Percentiles rank a stretch among this genome's conserved stretches.
phyloP scores from a whole-genome alignment of 805 yeast species.

The Maudiozyma barnettii region DNA sequence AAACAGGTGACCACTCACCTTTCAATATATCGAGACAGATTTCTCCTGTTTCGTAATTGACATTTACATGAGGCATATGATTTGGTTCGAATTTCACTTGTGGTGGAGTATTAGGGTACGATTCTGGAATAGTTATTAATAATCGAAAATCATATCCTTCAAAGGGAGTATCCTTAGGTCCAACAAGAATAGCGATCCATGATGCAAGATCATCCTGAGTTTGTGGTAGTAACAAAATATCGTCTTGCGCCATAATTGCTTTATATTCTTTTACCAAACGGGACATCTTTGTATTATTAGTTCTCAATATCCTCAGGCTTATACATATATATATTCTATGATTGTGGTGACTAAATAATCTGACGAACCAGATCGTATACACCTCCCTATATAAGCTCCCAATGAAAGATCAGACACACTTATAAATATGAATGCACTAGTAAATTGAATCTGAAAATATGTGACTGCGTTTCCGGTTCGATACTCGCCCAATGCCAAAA shows the following conservation, averaged over 20 bases:
- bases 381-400: no score
- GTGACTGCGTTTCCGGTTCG: no score
- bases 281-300: constrained; percentile 1
- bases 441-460: no score
- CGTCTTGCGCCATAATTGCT: constrained; percentile 9
- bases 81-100: constrained; percentile 34
- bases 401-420: no score
- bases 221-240: constrained; percentile 37
- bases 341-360: no score
- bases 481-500: no score
- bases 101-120: constrained; percentile 58
- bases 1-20: constrained; percentile 60
- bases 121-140: constrained; percentile 34
- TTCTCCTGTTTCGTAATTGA: constrained; percentile 48
- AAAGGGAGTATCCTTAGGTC: constrained; percentile 46
- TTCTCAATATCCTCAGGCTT: no score
- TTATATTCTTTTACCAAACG: constrained; percentile 17
- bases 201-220: constrained; percentile 35
- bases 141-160: constrained; percentile 45
- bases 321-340: no score
- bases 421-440: no score
- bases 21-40: constrained; percentile 62
- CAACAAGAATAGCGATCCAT: constrained; percentile 46
- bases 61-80: constrained; percentile 40
- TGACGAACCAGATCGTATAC: no score